Evolutionary conservation across 169 alveolate species (phyloP).

Genomic region (Sarcocystis neurona): DNA sequence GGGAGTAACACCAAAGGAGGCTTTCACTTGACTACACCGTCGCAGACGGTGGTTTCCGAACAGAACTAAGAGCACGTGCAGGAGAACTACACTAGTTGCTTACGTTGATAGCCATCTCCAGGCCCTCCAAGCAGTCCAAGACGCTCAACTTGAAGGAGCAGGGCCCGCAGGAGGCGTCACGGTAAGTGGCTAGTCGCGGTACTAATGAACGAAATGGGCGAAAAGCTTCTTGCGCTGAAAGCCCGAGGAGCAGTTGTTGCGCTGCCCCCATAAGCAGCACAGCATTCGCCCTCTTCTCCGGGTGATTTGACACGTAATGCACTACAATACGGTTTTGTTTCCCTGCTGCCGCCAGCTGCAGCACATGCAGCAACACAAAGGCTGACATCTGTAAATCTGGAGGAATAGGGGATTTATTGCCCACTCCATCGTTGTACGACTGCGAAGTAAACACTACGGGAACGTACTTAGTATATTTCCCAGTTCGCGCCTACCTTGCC

Average conservation of each 20-base stretch:
- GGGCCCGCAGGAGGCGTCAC: slow-evolving; percentile 80
- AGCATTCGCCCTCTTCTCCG: slow-evolving; percentile 88
- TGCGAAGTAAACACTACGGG: too few relatives aligned
- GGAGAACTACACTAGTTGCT: too few relatives aligned
- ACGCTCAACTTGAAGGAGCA: slow-evolving; percentile 75
- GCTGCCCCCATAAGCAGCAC: slow-evolving; percentile 91
- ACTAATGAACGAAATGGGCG: slow-evolving; percentile 66
- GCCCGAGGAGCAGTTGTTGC: slow-evolving; percentile 75
- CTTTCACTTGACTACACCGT: too few relatives aligned
- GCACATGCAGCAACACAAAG: background rate
- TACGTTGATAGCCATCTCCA: slow-evolving; percentile 88
- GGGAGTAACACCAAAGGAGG: too few relatives aligned
- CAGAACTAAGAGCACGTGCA: too few relatives aligned
- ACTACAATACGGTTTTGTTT: slow-evolving; percentile 41
- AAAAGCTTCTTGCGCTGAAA: slow-evolving; percentile 86
- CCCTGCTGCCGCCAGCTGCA: slow-evolving; percentile 54
- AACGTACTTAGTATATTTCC: too few relatives aligned
- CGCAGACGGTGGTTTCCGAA: too few relatives aligned
- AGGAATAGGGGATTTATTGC: too few relatives aligned
- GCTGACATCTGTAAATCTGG: too few relatives aligned
- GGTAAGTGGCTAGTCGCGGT: slow-evolving; percentile 69
- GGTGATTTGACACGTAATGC: slow-evolving; percentile 65
- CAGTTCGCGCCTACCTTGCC: slow-evolving; percentile 60
- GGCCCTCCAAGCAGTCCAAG: slow-evolving; percentile 88
- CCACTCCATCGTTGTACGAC: too few relatives aligned